These are phyloP conservation scores for Blastobotrys robertii DNA, from an alignment of 805 yeast genomes.

Conservation along the genomic window DNA sequence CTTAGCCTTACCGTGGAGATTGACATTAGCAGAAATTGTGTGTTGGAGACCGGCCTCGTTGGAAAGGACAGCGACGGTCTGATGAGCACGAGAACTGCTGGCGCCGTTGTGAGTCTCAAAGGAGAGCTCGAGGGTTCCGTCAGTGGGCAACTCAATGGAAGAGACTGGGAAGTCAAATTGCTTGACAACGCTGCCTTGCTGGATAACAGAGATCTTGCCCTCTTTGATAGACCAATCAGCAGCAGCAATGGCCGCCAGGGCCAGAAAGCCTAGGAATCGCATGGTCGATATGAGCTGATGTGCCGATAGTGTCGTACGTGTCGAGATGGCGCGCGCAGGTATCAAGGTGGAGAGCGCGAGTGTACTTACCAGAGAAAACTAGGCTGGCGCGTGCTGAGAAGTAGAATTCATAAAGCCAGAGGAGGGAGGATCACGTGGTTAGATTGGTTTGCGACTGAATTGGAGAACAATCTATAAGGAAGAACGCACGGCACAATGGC, in stretches of 20 bases:
- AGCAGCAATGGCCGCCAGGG: constrained; percentile 8
- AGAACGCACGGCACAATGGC: too few relatives aligned
- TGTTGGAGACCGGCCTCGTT: constrained; percentile 22
- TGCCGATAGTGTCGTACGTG: neutral
- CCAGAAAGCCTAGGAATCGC: constrained; percentile 1
- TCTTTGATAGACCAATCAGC: constrained; percentile 20
- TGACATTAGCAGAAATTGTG: constrained; percentile 20
- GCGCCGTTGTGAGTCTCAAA: constrained; percentile 11
- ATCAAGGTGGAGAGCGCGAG: neutral
- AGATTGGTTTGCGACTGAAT: neutral
- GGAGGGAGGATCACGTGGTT: too few relatives aligned
- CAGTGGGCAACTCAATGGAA: constrained; percentile 1
- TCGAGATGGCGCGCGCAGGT: too few relatives aligned
- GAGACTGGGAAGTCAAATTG: neutral
- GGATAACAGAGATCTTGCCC: constrained; percentile 16
- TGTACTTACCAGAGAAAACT: too few relatives aligned
- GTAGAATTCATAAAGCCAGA: too few relatives aligned
- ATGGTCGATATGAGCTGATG: neutral
- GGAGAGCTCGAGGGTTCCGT: constrained; percentile 8
- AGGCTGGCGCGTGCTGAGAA: too few relatives aligned
- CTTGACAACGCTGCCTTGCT: constrained; percentile 1
- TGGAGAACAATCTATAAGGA: too few relatives aligned
- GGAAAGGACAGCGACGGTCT: constrained; percentile 16
- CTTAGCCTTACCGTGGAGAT: constrained; percentile 26
- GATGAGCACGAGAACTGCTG: constrained; percentile 19